Evolutionary conservation across 192 early-diverging fungal species (phyloP), one percentile per base, ranked within the genome.

Genomic region (Coemansia sp.): DNA sequence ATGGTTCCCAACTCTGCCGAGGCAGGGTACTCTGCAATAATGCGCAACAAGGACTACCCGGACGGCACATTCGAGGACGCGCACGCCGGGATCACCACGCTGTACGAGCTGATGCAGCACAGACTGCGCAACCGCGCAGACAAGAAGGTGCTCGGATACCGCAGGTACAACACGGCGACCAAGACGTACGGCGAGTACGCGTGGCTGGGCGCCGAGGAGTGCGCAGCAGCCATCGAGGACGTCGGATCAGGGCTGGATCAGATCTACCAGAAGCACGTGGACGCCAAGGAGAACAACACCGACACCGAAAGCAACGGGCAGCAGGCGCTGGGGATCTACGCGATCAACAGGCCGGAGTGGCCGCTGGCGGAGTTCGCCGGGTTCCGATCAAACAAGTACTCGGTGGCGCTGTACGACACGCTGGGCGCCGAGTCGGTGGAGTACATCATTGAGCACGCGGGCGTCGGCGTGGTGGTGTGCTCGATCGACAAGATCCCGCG

Each of bases 341-440:
- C 92, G 7, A 83, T 86, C 72, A 94, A 94, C 77, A 78, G 91
- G 7, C 82, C 88, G 6, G 91, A 93, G 56, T 95, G 93, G 90
- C 72, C 84, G 44, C 84, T 95, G 41, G 67, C 88, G 9, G 90
- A 93, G 68, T 79, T 86, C 47, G 92, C 84, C 1, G 85, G 88
- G 18, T 85, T 86, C 68, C 75, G 85, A n/a, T 89, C 90, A 21
- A 84, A 75, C 52, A 71, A 87, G 44, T 85, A 77, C 63, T 86
- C 85, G 9, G 92, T 95, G 4, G 89, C 94, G 0, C 83, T 98
- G 26, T 95, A 95, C 71, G 95, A 97, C 64, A 94, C 94, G 8
- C 83, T 97, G 19, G 96, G 93, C 21, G 84, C 89, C 2, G 90
- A 94, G 21, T 85, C 92, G 1, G 83, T 95, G 16, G 87, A 92